These are phyloP conservation scores for Russula compacta DNA, from an alignment of 768 basidiomycete species.

Conservation along the genomic window DNA sequence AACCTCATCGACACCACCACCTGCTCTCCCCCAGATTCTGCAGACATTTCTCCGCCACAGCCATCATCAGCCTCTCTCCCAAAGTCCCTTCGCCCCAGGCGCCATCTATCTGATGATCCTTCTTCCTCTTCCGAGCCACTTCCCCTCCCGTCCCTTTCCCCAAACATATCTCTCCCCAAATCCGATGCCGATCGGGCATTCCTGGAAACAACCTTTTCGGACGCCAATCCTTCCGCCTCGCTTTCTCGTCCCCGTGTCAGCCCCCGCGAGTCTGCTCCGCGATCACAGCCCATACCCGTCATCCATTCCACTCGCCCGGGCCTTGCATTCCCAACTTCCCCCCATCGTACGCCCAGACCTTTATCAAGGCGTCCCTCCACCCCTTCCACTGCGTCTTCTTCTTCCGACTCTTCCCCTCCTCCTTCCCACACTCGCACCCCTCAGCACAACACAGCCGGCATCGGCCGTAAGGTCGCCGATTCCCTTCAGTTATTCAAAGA, in stretches of 20 bases:
- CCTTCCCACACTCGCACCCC: slow-evolving; percentile 29
- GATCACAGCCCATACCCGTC: slow-evolving; percentile 9
- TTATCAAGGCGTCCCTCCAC: slow-evolving; percentile 18
- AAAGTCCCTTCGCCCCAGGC: background rate
- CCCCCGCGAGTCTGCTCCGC: slow-evolving; percentile 10
- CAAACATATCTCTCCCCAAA: background rate
- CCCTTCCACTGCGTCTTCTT: slow-evolving; percentile 28
- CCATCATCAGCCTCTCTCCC: background rate
- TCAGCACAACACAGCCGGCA: slow-evolving; percentile 32
- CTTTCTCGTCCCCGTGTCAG: slow-evolving; percentile 11
- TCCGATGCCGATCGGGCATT: slow-evolving; percentile 11
- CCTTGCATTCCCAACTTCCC: slow-evolving; percentile 7
- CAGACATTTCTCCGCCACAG: slow-evolving; percentile 13
- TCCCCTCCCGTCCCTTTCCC: slow-evolving; percentile 6
- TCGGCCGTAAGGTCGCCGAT: slow-evolving; percentile 77
- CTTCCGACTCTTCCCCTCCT: slow-evolving; percentile 27
- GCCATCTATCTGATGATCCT: background rate
- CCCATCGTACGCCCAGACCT: slow-evolving; percentile 12
- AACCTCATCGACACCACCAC: background rate
- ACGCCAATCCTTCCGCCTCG: slow-evolving; percentile 10
- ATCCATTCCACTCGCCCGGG: slow-evolving; percentile 7
- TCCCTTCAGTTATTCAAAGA: slow-evolving; percentile 78
- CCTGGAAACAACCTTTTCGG: background rate
- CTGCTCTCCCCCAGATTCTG: slow-evolving; percentile 11
- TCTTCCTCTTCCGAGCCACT: slow-evolving; percentile 3